A percentile compares a stretch with the other conserved stretches of the same genome.
phyloP scores from a whole-genome alignment of 345 rosid genomes.

The Eucalyptus dawsonii region DNA sequence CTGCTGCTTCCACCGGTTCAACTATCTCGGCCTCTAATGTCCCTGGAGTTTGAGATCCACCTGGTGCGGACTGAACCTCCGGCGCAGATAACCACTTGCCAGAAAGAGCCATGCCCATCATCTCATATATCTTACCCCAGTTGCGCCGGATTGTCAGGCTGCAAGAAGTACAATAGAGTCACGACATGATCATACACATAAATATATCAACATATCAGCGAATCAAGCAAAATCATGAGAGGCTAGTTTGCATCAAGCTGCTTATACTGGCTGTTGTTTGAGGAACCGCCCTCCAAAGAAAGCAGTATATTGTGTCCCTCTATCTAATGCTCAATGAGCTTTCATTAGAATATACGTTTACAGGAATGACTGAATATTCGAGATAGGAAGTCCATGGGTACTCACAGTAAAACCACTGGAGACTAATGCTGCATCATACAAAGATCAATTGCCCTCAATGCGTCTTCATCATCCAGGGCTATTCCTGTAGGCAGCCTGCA shows the following conservation, averaged over 20 bases:
- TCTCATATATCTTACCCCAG: conserved; percentile 98
- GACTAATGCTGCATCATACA: conserved; percentile 82
- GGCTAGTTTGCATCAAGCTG: background rate
- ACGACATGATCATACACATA: background rate
- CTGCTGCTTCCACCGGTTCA: conserved; percentile 61
- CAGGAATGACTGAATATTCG: background rate
- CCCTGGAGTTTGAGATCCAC: conserved; percentile 12
- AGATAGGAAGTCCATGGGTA: background rate
- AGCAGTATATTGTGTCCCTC: background rate
- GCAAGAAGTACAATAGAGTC: background rate
- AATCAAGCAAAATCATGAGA: background rate
- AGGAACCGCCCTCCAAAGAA: background rate
- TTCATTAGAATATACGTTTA: background rate
- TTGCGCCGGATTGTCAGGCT: conserved; percentile 96
- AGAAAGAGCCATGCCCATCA: conserved; percentile 78
- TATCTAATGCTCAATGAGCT: background rate
- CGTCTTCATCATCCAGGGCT: conserved; percentile 72
- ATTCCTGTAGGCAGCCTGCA: conserved; percentile 66
- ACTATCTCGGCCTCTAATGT: conserved; percentile 77
- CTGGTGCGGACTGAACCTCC: conserved; percentile 5
- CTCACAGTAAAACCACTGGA: conserved; percentile 95
- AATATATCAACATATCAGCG: background rate
- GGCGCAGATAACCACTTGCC: conserved; percentile 60
- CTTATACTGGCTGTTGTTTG: background rate
- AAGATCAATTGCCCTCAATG: conserved; percentile 82